phyloP scores from a whole-genome alignment of 2,329 filamentous ascomycete genomes.

The Nemania diffusa region DNA sequence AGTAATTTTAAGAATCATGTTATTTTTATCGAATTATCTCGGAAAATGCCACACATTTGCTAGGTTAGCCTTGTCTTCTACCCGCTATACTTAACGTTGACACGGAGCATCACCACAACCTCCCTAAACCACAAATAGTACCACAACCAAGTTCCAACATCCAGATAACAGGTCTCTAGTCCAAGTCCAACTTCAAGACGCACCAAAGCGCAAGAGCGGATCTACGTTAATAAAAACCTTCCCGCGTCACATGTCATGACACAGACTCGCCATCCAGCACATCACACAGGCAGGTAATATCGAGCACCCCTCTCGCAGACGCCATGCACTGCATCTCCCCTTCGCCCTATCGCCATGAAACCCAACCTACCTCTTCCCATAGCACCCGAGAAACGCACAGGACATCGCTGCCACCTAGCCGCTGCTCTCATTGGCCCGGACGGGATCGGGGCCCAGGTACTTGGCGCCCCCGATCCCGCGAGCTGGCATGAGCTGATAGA shows the following conservation, averaged over 20 bases:
- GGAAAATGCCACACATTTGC: not conserved
- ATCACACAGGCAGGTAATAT: slow-evolving; percentile 2
- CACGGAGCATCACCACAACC: not conserved
- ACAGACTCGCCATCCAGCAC: not conserved
- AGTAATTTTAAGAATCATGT: not conserved
- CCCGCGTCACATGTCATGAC: slow-evolving; percentile 13
- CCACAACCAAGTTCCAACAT: no score
- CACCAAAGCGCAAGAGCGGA: not conserved
- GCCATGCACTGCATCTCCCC: not conserved
- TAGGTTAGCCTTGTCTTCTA: not conserved
- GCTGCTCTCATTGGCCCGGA: not conserved
- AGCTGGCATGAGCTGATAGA: slow-evolving; percentile 1
- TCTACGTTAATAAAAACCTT: not conserved
- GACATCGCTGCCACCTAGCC: not conserved
- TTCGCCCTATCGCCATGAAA: slow-evolving; percentile 4
- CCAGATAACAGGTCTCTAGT: not conserved
- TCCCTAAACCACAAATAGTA: not conserved
- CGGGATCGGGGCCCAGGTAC: not conserved
- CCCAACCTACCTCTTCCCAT: not conserved
- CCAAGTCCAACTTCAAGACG: not conserved
- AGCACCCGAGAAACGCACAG: not conserved
- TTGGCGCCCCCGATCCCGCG: not conserved
- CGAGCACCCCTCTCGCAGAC: not conserved
- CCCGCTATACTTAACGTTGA: not conserved
- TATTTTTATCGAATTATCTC: not conserved